Base-by-base conservation (phyloP, 2,329 filamentous ascomycete genomes). In the Paraphaeosphaeria sporulosa region DNA sequence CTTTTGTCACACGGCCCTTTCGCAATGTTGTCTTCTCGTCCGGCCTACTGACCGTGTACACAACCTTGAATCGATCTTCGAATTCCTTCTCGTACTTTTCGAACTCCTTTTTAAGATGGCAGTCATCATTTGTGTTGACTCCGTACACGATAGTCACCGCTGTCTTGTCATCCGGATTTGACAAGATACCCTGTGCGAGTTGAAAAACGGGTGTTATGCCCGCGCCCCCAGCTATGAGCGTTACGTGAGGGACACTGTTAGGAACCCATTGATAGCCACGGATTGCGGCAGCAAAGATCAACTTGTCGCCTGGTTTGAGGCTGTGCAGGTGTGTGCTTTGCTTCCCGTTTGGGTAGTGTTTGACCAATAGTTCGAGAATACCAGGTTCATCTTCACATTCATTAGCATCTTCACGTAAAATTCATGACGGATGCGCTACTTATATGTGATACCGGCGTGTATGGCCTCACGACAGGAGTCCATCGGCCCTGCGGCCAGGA, bases 161-260 rank as follows among this genome's bases (percentile, higher is more conserved):
- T 1, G 90, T 92, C 60, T 79, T 80, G 66, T 92, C 89, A 1
- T 81, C 75, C 0, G 87, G 83, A 68, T 91, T 86, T 47, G 79
- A 75, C n/a, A 90, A 78, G 58, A 90, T 89, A 2, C 86, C 86
- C 51, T 82, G 84, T 1, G 85, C 81, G 1, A 91, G 83, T 71
- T 90, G 87, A 71, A 86, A 91, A 64, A 89, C 84, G 0, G 90
- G 90, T 0, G 89, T 92, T 64, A 93, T 90, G 19, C 90, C 90
- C 0, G 88, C 89, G 13, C 90, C 90, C 47, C 90, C 90, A 0
- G 90, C 90, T 46, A 92, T 85, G 42, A 91, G 81, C 2, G 86
- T 84, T n/a, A 92, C 3, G 70, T 71, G 69, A 38, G 60, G 15
- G 83, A 96, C 53, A n/a, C 64, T 46, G 30, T 69, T 71, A 40